These are phyloP conservation scores for Teratosphaeria epicoccoides DNA, from an alignment of 2,329 filamentous ascomycete genomes.

Conservation along the genomic window DNA sequence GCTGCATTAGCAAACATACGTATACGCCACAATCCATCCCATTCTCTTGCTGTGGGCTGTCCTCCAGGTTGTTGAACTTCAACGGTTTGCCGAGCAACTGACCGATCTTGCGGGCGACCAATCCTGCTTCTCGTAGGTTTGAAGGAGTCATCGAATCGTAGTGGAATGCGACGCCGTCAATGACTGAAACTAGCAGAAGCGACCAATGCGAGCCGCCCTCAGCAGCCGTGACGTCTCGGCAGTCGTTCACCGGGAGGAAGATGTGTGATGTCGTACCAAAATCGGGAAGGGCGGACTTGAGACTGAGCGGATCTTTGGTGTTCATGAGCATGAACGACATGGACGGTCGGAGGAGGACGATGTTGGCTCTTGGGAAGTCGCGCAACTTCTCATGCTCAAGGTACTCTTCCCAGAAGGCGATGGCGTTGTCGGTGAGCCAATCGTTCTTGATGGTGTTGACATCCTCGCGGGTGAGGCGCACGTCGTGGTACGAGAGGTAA, in stretches of 20 bases:
- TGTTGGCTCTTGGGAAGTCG: constrained; percentile 70
- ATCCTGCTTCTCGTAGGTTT: constrained; percentile 64
- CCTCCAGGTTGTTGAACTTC: constrained; percentile 69
- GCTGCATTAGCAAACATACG: constrained; percentile 89
- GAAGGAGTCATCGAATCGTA: constrained; percentile 76
- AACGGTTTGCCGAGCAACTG: constrained; percentile 56
- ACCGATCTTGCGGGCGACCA: constrained; percentile 58
- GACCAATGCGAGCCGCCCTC: constrained; percentile 95
- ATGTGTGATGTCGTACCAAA: constrained; percentile 77
- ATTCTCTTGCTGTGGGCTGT: constrained; percentile 86
- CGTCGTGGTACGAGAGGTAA: constrained; percentile 54
- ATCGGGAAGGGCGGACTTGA: constrained; percentile 63
- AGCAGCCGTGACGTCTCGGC: constrained; percentile 60
- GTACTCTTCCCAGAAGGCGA: constrained; percentile 96
- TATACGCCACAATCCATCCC: constrained; percentile 90
- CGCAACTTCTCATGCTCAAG: constrained; percentile 81
- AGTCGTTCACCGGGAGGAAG: constrained; percentile 93
- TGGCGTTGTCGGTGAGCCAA: constrained; percentile 96
- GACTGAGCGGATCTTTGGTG: constrained; percentile 46
- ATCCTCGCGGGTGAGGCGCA: constrained; percentile 73
- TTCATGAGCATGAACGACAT: constrained; percentile 90
- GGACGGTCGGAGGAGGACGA: constrained; percentile 79
- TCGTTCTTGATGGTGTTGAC: constrained; percentile 79
- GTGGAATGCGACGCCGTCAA: constrained; percentile 89
- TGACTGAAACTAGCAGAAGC: constrained; percentile 73